Conservation (phyloP, 148 eudicot genomes). For the Linanthus parryae region DNA sequence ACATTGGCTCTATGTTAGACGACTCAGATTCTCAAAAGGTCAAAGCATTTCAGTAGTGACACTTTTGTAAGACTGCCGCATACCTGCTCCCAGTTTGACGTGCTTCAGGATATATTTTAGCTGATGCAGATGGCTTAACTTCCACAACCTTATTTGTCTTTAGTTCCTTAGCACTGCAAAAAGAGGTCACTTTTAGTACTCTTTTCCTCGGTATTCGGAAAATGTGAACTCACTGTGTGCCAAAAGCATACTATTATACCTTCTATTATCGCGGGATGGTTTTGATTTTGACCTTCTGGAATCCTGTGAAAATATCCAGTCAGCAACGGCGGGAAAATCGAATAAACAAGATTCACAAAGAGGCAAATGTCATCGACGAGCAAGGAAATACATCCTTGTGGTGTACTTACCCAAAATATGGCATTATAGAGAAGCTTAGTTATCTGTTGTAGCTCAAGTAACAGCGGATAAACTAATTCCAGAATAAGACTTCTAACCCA, state of each 20-base stretch:
- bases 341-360: background rate
- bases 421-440: too few species aligned
- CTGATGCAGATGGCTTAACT: conserved; percentile 20
- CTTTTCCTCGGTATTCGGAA: background rate
- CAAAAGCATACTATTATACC: conserved; percentile 22
- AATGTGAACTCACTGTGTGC: too few species aligned
- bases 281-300: conserved; percentile 19
- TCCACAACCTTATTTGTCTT: conserved; percentile 21
- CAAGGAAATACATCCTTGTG: background rate
- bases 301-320: conserved; percentile 21
- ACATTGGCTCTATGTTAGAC: conserved; percentile 7
- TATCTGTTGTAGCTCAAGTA: too few species aligned
- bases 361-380: background rate
- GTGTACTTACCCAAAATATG: too few species aligned
- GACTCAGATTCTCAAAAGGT: background rate
- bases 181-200: conserved; percentile 1
- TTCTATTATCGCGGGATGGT: conserved; percentile 16
- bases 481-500: too few species aligned
- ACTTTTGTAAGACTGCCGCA: background rate
- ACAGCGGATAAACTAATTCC: too few species aligned
- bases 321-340: background rate
- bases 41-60: conserved; percentile 5
- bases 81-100: conserved; percentile 38
- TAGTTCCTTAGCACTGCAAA: conserved; percentile 25
- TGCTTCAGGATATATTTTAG: conserved; percentile 26